phyloP scores from a whole-genome alignment of 495 filamentous ascomycete species.

The Glarea lozoyensis region DNA sequence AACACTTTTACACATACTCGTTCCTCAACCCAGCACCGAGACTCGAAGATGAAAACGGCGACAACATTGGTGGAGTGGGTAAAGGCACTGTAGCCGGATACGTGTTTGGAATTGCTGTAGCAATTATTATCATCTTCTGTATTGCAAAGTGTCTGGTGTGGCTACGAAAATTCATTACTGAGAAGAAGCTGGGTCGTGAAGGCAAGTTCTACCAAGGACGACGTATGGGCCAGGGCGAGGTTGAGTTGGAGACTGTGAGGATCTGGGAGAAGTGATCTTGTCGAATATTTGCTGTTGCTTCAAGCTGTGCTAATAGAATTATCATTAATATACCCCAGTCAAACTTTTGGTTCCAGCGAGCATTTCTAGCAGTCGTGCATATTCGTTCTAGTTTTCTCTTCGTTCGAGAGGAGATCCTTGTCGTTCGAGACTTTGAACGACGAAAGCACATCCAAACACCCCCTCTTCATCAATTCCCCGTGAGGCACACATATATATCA shows the following conservation, averaged over 20 bases:
- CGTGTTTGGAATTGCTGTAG: constrained; percentile 54
- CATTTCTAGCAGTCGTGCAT: too few species aligned
- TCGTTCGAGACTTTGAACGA: too few species aligned
- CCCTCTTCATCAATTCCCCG: too few species aligned
- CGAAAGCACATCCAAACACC: too few species aligned
- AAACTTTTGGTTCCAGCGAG: too few species aligned
- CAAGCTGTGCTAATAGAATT: too few species aligned
- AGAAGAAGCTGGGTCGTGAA: constrained; percentile 35
- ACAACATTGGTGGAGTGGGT: constrained; percentile 22
- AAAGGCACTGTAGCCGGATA: constrained; percentile 41
- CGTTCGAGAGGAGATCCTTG: too few species aligned
- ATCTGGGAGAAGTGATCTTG: constrained; percentile 17
- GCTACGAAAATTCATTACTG: constrained; percentile 41
- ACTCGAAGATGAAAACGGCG: constrained; percentile 28
- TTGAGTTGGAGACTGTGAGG: constrained; percentile 17
- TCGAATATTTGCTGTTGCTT: not conserved
- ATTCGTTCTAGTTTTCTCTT: too few species aligned
- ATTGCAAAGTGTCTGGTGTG: constrained; percentile 36
- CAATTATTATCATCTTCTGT: constrained; percentile 54
- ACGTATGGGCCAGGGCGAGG: constrained; percentile 14
- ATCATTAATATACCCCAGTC: too few species aligned
- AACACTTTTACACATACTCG: constrained; percentile 65
- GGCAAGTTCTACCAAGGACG: constrained; percentile 33
- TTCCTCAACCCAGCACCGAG: constrained; percentile 55
- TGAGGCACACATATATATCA: too few species aligned